Conservation (phyloP, 495 filamentous ascomycete genomes). For the Xylaria cubensis region DNA sequence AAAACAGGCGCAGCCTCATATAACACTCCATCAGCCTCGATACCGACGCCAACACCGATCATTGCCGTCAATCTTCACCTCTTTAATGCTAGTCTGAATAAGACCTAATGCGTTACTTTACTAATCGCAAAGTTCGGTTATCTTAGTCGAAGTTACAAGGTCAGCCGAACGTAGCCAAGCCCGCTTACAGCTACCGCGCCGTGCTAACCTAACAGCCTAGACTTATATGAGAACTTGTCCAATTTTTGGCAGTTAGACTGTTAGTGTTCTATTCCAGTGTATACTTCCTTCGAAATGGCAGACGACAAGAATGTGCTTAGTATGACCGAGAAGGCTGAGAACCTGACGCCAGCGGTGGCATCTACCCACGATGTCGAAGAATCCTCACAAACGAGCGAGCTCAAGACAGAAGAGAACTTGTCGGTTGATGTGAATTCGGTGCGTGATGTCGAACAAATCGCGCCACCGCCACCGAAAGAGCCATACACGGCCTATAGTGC, state of each 20-base stretch:
- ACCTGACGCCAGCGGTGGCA: background rate
- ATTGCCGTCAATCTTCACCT: background rate
- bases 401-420: slow-evolving; percentile 1
- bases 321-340: background rate
- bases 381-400: background rate
- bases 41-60: background rate
- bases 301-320: background rate
- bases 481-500: slow-evolving; percentile 38
- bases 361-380: background rate
- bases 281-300: background rate
- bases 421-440: background rate
- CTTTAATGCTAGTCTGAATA: background rate
- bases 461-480: background rate
- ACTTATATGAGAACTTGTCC: slow-evolving; percentile 5
- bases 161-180: background rate
- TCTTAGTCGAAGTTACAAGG: background rate
- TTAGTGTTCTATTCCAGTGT: background rate
- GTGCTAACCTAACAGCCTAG: background rate
- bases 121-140: background rate
- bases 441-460: slow-evolving; percentile 14
- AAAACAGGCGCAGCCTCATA: background rate
- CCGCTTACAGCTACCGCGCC: background rate
- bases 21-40: background rate
- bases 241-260: background rate
- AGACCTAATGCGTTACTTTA: background rate